Evolutionary conservation across 306 rosid species (phyloP).

Genomic region (Acacia acuminata): DNA sequence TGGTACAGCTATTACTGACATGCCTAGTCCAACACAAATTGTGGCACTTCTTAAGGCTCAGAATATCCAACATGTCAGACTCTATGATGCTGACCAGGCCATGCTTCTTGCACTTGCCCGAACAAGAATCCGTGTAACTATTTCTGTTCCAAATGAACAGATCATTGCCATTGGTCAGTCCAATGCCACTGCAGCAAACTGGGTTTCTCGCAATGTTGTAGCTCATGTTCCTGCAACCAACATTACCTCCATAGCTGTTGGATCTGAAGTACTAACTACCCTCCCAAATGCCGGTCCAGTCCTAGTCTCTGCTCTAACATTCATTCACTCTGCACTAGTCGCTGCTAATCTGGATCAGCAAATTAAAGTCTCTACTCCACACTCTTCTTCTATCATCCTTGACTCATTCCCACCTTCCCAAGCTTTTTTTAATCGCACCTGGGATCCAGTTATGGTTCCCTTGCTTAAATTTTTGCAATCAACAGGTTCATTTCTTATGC

Average conservation of each 20-base stretch:
- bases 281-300: slow-evolving; percentile 88
- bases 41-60: slow-evolving; percentile 92
- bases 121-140: slow-evolving; percentile 74
- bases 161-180: slow-evolving; percentile 92
- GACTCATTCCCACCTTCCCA: slow-evolving; percentile 99
- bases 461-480: slow-evolving; percentile 86
- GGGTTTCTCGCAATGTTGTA: slow-evolving; percentile 82
- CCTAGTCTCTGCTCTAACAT: slow-evolving; percentile 75
- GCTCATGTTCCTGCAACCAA: slow-evolving; percentile 94
- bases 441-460: slow-evolving; percentile 96
- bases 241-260: slow-evolving; percentile 91
- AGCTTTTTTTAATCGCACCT: slow-evolving; percentile 89
- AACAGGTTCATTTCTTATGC: slow-evolving; percentile 84
- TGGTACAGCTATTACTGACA: slow-evolving; percentile 75
- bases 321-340: slow-evolving; percentile 89
- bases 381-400: slow-evolving; percentile 78
- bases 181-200: slow-evolving; percentile 89
- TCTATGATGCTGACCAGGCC: slow-evolving; percentile 77
- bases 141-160: slow-evolving; percentile 87
- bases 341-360: slow-evolving; percentile 86
- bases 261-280: slow-evolving; percentile 83
- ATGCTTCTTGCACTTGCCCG: slow-evolving; percentile 92
- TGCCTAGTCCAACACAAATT: slow-evolving; percentile 88
- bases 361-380: slow-evolving; percentile 92
- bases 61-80: slow-evolving; percentile 74